phyloP scores from a whole-genome alignment of 2,329 filamentous ascomycete species.

The Rhexocercosporidium sp. region DNA sequence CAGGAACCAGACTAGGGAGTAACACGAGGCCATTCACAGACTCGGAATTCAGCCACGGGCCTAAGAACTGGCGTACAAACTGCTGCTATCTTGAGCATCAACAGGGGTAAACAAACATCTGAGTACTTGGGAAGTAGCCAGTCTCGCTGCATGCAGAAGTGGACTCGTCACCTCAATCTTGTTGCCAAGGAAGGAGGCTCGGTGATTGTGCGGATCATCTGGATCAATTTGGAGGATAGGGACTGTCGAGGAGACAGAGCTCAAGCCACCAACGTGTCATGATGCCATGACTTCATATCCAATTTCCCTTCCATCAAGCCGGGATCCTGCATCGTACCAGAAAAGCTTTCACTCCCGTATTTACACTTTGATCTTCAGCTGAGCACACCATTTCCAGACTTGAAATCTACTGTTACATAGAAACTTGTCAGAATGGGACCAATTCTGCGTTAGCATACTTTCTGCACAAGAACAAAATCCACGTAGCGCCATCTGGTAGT shows the following conservation, averaged over 20 bases:
- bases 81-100: not conserved
- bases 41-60: not conserved
- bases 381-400: no score
- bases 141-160: not conserved
- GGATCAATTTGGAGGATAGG: not conserved
- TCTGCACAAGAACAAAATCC: no score
- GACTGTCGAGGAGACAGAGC: not conserved
- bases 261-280: not conserved
- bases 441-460: no score
- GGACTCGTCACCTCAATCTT: not conserved
- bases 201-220: not conserved
- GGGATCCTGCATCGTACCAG: not conserved
- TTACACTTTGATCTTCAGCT: no score
- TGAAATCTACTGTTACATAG: no score
- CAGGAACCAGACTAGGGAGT: slow-evolving; percentile 14
- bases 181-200: slow-evolving; percentile 2
- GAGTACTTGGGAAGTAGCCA: not conserved
- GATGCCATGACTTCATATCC: not conserved
- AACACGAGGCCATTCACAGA: not conserved
- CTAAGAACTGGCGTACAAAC: not conserved
- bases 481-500: no score
- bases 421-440: no score
- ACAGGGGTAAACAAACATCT: not conserved
- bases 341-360: no score
- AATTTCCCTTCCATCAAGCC: slow-evolving; percentile 1